Evolutionary conservation across 2,329 filamentous ascomycete species (phyloP).

Genomic region (Fusarium domesticum): DNA sequence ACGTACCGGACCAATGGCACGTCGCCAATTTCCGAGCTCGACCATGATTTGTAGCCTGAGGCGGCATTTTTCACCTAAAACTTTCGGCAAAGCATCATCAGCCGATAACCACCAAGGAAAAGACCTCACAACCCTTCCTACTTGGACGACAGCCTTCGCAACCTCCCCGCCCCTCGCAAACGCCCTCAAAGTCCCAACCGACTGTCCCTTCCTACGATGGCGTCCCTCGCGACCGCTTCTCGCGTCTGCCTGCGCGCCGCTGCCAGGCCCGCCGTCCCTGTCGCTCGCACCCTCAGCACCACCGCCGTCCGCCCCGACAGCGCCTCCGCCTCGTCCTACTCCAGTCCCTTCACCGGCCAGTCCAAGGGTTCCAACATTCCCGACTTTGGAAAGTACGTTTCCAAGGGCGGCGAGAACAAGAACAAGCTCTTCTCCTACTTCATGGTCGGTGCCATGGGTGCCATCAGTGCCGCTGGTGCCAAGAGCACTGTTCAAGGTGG

Average conservation of each 20-base stretch:
- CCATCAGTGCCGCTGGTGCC: slow-evolving; percentile 86
- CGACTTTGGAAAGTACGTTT: slow-evolving; percentile 84
- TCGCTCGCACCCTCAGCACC: slow-evolving; percentile 56
- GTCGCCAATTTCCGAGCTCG: slow-evolving; percentile 46
- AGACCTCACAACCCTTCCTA: slow-evolving; percentile 46
- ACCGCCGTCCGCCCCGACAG: slow-evolving; percentile 48
- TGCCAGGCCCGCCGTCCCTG: slow-evolving; percentile 40
- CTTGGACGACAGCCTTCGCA: slow-evolving; percentile 24
- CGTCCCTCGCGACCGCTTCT: slow-evolving; percentile 65
- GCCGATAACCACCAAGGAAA: slow-evolving; percentile 39
- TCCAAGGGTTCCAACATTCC: slow-evolving; percentile 69
- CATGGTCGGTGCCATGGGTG: slow-evolving; percentile 95
- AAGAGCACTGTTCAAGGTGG: slow-evolving; percentile 98
- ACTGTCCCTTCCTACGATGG: slow-evolving; percentile 48
- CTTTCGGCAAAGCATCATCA: slow-evolving; percentile 43
- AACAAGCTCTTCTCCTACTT: slow-evolving; percentile 97
- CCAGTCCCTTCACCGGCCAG: slow-evolving; percentile 63
- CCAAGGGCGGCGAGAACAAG: slow-evolving; percentile 60
- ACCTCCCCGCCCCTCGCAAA: background rate
- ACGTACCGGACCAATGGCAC: slow-evolving; percentile 42
- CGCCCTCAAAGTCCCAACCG: slow-evolving; percentile 16
- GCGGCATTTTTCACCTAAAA: slow-evolving; percentile 40
- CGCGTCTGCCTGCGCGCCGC: slow-evolving; percentile 64
- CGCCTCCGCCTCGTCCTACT: slow-evolving; percentile 51
- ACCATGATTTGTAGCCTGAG: slow-evolving; percentile 40